Evolutionary conservation across 2,329 filamentous ascomycete species (phyloP), one percentile per base, ranked within the genome.

Genomic region (Metarhizium humberi): DNA sequence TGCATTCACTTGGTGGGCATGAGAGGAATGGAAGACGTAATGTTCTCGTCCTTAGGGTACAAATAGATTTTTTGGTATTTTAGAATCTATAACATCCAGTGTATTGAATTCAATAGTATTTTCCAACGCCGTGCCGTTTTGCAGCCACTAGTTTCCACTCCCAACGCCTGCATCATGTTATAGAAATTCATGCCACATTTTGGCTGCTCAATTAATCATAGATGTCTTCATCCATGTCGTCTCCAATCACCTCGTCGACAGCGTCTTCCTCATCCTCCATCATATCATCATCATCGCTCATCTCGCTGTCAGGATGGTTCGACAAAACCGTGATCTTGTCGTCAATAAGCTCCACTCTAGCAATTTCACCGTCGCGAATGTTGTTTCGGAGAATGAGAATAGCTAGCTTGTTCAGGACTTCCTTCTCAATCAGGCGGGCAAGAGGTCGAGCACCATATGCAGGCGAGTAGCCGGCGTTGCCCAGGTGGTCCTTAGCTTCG

Each of bases 391-490:
- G 79, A 60, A 99, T 95, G 60, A 97, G 80, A 45, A 99, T 88
- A 2, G 94, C 94, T 60, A 99, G 77, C 51, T 86, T 85, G 73
- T 99, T 99, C 65, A 99, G 84, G 3, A 99, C 90, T 72, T 99
- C 94, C 74, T 94, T 94, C 77, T 99, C 94, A 63, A 99, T 96
- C 57, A 99, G 82, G 53, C 94, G 82, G 18, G 87, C 84, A 25
- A 99, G 76, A 40, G 94, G 94, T 56, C 94, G 82, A 45, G 94
- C 94, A 71, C 94, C 94, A 66, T 99, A 99, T 1, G 90, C 91
- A 1, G 94, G 94, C 14, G 90, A 95, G 75, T 99, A 99, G 10
- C 94, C 94, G 0, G 92, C 88, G 45, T 82, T 84, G 63, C 91
- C 94, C 8, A 99, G 82, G 71, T 96, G 97, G 67, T 97, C 91